Percentiles rank a stretch among this genome's conserved stretches.
Evolutionary conservation across 371 early-diverging fungal genomes (phyloP).

Genomic region (Dichotomocladium elegans): DNA sequence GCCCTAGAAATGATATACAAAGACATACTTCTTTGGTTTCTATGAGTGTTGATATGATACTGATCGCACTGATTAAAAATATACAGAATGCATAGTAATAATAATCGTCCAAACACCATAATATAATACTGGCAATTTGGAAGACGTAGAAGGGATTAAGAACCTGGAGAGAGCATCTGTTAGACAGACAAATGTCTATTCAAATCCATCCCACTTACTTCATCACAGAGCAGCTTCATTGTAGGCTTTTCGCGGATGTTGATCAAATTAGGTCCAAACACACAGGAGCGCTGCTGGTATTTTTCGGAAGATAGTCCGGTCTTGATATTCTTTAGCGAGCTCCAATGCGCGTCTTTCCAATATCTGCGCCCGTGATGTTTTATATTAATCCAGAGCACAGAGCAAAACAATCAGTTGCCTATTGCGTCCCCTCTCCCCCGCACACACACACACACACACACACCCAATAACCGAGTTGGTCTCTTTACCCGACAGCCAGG

Average conservation of each 20-base stretch:
- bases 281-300: constrained; percentile 54
- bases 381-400: neutral
- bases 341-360: constrained; percentile 79
- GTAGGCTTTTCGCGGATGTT: constrained; percentile 79
- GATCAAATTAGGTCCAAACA: constrained; percentile 87
- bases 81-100: constrained; percentile 95
- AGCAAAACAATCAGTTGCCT: too few species aligned
- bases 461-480: neutral
- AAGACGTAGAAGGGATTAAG: constrained; percentile 93
- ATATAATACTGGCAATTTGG: constrained; percentile 83
- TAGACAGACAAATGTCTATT: neutral
- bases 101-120: constrained; percentile 94
- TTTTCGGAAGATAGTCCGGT: constrained; percentile 53
- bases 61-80: constrained; percentile 74
- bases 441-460: neutral
- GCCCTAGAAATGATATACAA: neutral
- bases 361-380: constrained; percentile 25
- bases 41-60: constrained; percentile 74
- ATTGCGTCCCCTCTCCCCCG: too few species aligned
- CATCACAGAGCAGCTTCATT: constrained; percentile 75
- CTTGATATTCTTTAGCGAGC: constrained; percentile 38
- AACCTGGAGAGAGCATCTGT: constrained; percentile 16
- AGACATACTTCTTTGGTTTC: constrained; percentile 76
- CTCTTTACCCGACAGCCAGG: constrained; percentile 60
- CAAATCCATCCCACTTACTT: constrained; percentile 43